Evolutionary conservation across 2,329 filamentous ascomycete species (phyloP).

Genomic region (Nemania sp.): DNA sequence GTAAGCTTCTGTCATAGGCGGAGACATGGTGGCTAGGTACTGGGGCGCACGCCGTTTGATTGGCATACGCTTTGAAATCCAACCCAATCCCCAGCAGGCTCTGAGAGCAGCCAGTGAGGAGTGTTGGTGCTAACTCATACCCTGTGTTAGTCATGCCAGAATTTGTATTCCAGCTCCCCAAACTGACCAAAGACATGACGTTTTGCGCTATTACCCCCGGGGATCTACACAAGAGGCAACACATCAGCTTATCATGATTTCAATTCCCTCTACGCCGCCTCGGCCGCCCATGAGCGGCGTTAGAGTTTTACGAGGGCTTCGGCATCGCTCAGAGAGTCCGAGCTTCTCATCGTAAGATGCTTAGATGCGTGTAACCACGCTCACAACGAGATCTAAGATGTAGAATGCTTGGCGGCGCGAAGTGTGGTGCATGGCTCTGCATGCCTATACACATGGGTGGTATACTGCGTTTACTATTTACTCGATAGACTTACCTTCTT

Average conservation of each 20-base stretch:
- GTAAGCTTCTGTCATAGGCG: slow-evolving; percentile 16
- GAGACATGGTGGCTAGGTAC: not conserved
- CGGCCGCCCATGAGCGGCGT: not conserved
- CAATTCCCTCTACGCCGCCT: not conserved
- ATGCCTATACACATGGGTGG: not conserved
- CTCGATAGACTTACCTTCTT: not conserved
- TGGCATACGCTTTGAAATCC: not conserved
- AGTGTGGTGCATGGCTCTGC: not conserved
- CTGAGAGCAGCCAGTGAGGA: not conserved
- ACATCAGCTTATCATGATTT: slow-evolving; percentile 4
- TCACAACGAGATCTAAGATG: too few relatives aligned
- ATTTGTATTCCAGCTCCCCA: not conserved
- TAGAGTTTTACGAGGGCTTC: not conserved
- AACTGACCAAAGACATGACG: not conserved
- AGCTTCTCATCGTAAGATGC: not conserved
- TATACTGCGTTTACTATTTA: not conserved
- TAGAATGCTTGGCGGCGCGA: too few relatives aligned
- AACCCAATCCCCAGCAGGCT: not conserved
- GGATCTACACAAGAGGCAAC: not conserved
- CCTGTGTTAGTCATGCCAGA: not conserved
- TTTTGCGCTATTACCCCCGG: not conserved
- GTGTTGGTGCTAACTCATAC: not conserved
- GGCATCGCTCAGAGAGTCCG: not conserved
- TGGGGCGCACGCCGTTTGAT: not conserved
- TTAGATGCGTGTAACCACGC: not conserved